Base-by-base conservation (phyloP, 2,329 filamentous ascomycete genomes). In the Talaromyces sp. region DNA sequence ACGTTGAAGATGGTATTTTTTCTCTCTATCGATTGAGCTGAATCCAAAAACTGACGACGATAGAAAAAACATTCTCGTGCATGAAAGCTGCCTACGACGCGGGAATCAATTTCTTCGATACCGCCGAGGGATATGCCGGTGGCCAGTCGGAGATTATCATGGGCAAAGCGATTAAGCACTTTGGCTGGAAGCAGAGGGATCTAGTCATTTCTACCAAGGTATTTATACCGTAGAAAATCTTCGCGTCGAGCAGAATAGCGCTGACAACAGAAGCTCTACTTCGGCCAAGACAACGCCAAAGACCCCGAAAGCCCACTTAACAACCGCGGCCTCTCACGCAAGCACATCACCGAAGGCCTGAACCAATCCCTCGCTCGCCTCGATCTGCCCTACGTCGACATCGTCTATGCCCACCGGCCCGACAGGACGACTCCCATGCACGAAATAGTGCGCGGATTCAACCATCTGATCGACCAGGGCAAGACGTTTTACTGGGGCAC, bases 401-500 rank as follows among this genome's bases (percentile, higher is more conserved):
- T 90, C 50, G 82, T 91, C 69, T 90, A 89, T 71, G 88, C 88
- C 16, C 89, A 91, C 77, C 84, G 89, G 22, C 86, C 88, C 3
- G 88, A 91, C 74, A 83, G 86, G 9, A 80, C 85, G 56, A 90
- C 88, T 0, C 89, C 88, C 2, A 90, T 90, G 78, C 87, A 90
- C 74, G 89, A 91, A 79, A 87, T 84, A 2, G 88, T 91, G 43
- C 85, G 88, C 62, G 87, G 85, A 62, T 90, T 91, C 80, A 90
- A 90, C 80, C 82, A 90, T 75, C 77, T 91, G 62, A 90, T 91
- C 73, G 81, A 87, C 74, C 83, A 82, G 0, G 89, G 89, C 69
- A 87, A 90, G 78, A 86, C 87, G 2, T 85, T 91, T 68, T 90
- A 90, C 80, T 90, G 87, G 87, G 88, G 87, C 49, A 90, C 87